These are phyloP conservation scores for Stephanodiscus minutulus DNA, from an alignment of 108 stramenopile species.

Conservation along the genomic window DNA sequence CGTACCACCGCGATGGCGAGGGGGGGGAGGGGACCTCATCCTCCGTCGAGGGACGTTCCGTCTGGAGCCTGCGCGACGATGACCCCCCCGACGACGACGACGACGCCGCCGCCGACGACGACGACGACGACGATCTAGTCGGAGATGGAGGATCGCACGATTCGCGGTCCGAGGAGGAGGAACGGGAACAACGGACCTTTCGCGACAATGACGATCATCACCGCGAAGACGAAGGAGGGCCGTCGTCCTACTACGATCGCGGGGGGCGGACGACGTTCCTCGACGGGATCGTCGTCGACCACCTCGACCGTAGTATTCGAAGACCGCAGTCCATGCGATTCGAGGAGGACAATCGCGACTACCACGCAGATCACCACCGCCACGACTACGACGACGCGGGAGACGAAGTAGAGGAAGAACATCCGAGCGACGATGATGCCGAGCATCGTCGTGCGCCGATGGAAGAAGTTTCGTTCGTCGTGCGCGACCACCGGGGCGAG, in stretches of 20 bases:
- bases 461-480: neutral
- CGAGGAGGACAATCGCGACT: neutral
- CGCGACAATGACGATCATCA: neutral
- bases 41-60: too few relatives aligned
- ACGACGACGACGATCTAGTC: slow-evolving; percentile 3
- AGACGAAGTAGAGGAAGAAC: neutral
- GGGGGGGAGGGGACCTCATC: too few relatives aligned
- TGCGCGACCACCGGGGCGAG: too few relatives aligned
- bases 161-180: too few relatives aligned
- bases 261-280: neutral
- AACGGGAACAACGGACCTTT: neutral
- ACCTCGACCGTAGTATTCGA: neutral
- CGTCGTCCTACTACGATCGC: neutral
- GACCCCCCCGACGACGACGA: too few relatives aligned
- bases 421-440: neutral
- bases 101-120: too few relatives aligned
- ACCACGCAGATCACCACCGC: neutral
- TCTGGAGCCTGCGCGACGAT: too few relatives aligned
- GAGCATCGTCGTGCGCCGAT: slow-evolving; percentile 2
- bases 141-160: neutral
- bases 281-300: neutral
- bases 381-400: too few relatives aligned
- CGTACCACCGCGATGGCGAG: too few relatives aligned
- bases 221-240: neutral
- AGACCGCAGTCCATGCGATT: neutral